Base-by-base conservation (phyloP, 345 rosid species). In the Firmiana major region DNA sequence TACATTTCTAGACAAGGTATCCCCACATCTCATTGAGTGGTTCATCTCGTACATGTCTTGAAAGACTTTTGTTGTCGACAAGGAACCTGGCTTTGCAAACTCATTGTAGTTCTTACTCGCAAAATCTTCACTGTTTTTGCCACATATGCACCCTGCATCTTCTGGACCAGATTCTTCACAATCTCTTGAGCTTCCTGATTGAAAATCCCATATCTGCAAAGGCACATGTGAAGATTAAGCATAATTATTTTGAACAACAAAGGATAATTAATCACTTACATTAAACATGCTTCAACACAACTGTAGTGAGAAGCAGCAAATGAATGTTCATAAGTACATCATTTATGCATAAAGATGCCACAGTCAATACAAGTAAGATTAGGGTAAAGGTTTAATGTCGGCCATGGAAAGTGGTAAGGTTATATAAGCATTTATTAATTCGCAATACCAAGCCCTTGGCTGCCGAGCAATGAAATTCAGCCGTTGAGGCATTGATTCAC, bases 201-300 rank as follows among this genome's bases (percentile, higher is more conserved):
- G 76, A 83, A 94, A 92, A 86, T 94, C 98, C 98, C 97, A 94
- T 88, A 91, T 88, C 98, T 94, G 86, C n/a, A 51, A 71, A 22
- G 9, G 24, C 4, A 71, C 9, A 31, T 31, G 42, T 26, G 45
- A 49, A 24, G 7, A 48, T 48, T 49, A 69, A 48, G 42, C 62
- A 53, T 26, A 24, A 15, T 5, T 2, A 13, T 10, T 31, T 26
- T 42, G 36, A 67, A 67, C 36, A 42, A 19, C 51, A 42, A 42
- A 66, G 2, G 28, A 68, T 43, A 28, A 45, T 45, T 12, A 7
- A 16, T 21, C 34, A 68, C 36, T 9, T 36, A 68, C 51, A 24
- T 66, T n/a, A 45, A 43, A 67, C 72, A 67, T 67, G 72, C 19
- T 67, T 42, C 2, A 16, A 19, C 48, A 40, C 22, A 64, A 64